phyloP scores from a whole-genome alignment of 2,329 filamentous ascomycete species.

The Penicillium sp. region DNA sequence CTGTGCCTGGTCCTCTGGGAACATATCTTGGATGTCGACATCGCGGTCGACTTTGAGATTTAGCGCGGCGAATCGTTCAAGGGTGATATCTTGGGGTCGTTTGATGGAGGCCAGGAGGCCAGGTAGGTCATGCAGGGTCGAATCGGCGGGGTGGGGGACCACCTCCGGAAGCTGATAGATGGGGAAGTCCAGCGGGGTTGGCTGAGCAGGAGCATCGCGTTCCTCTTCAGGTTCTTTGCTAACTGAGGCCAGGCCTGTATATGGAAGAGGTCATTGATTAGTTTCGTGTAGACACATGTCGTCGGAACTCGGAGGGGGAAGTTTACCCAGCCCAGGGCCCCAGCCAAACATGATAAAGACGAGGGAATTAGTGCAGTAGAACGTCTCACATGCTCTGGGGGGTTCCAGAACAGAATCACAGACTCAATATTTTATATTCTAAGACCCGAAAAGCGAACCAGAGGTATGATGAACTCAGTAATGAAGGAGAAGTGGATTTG shows the following conservation, averaged over 20 bases:
- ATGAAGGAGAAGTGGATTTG: not conserved
- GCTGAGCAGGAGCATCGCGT: conserved; percentile 49
- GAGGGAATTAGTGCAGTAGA: not conserved
- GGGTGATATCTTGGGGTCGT: conserved; percentile 41
- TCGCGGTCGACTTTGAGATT: conserved; percentile 42
- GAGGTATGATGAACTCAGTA: not conserved
- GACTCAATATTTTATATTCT: not conserved
- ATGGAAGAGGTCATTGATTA: not conserved
- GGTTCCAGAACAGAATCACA: not conserved
- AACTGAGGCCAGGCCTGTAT: conserved; percentile 31
- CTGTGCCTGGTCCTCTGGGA: conserved; percentile 34
- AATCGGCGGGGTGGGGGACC: conserved; percentile 33
- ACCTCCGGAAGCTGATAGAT: conserved; percentile 42
- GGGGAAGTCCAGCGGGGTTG: conserved; percentile 56
- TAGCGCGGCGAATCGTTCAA: conserved; percentile 40
- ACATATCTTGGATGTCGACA: conserved; percentile 36
- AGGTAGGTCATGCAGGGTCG: conserved; percentile 41
- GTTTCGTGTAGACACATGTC: not conserved
- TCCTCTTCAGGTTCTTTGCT: conserved; percentile 40
- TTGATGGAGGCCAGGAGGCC: conserved; percentile 46
- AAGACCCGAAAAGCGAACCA: not conserved
- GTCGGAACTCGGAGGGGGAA: not conserved
- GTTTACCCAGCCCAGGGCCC: conserved; percentile 34
- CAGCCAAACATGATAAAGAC: conserved; percentile 33
- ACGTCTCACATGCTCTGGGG: conserved; percentile 3